These are phyloP conservation scores for Podospora pseudocomata DNA, from an alignment of 495 filamentous ascomycete genomes.

Conservation along the genomic window DNA sequence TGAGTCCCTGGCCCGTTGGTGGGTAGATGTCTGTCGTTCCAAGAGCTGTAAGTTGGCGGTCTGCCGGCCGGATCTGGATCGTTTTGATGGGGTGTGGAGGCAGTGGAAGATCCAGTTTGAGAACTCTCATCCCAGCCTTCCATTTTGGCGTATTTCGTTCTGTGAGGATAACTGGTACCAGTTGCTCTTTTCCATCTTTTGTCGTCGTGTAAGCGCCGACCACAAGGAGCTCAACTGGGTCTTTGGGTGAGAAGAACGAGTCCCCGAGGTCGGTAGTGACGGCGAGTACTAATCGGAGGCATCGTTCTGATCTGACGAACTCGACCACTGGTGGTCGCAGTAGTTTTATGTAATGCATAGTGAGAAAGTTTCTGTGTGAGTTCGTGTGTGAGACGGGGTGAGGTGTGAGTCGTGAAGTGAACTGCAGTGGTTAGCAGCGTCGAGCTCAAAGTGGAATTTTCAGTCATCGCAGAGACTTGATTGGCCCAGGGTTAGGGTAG, in stretches of 20 bases:
- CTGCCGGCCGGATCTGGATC: constrained; percentile 37
- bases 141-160: constrained; percentile 26
- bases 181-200: constrained; percentile 33
- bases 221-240: constrained; percentile 54
- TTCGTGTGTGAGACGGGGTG: background rate
- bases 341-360: constrained; percentile 74
- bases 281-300: constrained; percentile 55
- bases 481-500: background rate
- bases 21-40: constrained; percentile 31
- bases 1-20: constrained; percentile 25
- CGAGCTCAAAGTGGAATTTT: background rate
- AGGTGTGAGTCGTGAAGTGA: background rate
- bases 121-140: constrained; percentile 40
- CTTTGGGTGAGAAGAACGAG: constrained; percentile 65
- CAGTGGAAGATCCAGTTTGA: constrained; percentile 38
- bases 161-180: constrained; percentile 34
- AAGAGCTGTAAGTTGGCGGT: constrained; percentile 29
- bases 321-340: constrained; percentile 59
- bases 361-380: background rate
- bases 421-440: background rate
- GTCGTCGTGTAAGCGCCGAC: constrained; percentile 51
- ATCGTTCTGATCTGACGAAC: constrained; percentile 32
- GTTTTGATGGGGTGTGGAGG: constrained; percentile 26
- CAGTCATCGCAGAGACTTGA: background rate
- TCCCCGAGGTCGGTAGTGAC: constrained; percentile 92